Evolutionary conservation across 345 rosid genomes (phyloP).

Genomic region (Barbarea vulgaris): DNA sequence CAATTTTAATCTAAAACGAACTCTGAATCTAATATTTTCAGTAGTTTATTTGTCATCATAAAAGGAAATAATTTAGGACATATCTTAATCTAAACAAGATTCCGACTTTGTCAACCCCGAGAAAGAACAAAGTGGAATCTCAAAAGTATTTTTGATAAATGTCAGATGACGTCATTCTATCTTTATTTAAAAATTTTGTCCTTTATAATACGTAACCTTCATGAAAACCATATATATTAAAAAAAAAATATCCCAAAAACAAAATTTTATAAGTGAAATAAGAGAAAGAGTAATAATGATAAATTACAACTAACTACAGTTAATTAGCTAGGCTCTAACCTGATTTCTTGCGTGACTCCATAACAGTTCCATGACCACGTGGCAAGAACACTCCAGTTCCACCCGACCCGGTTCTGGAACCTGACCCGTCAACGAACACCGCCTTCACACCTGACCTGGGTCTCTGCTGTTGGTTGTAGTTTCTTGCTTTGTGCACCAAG

Average conservation of each 20-base stretch:
- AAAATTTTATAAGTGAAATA: neutral
- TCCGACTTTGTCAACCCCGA: constrained; percentile 26
- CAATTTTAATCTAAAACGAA: neutral
- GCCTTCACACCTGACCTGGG: constrained; percentile 58
- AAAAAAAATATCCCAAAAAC: neutral
- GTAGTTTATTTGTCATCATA: neutral
- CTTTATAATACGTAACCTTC: constrained; percentile 20
- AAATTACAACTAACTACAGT: no score
- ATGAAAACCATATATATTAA: neutral
- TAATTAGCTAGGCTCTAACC: constrained; percentile 46
- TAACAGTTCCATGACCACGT: constrained; percentile 43
- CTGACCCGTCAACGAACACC: constrained; percentile 58
- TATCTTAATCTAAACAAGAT: constrained; percentile 30
- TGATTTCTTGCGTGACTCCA: constrained; percentile 60
- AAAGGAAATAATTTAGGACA: neutral
- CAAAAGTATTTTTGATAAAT: neutral
- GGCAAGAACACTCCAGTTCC: constrained; percentile 98
- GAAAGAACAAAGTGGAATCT: constrained; percentile 34
- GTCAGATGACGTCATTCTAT: constrained; percentile 26
- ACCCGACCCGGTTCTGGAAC: constrained; percentile 52
- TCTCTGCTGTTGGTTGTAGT: constrained; percentile 32
- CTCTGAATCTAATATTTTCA: neutral
- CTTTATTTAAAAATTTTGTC: neutral
- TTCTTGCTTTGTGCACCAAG: constrained; percentile 21
- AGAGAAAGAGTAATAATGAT: neutral